These are phyloP conservation scores for Nakazawaea ishiwadae DNA, from an alignment of 805 yeast genomes.

Conservation along the genomic window DNA sequence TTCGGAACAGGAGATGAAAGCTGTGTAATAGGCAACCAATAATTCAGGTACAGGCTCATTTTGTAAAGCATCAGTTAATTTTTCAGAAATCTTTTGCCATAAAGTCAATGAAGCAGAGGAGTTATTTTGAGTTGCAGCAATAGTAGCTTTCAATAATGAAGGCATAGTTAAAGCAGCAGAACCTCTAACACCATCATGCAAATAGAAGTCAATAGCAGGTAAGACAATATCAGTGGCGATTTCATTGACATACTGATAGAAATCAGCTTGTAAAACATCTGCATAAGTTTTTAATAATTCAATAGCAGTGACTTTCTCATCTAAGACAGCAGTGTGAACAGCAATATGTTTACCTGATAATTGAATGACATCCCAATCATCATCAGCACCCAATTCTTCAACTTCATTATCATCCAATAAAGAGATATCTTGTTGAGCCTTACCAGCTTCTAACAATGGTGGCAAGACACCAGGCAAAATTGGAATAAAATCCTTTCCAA, in stretches of 20 bases:
- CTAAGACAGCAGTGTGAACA: conserved; percentile 89
- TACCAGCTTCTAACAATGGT: conserved; percentile 81
- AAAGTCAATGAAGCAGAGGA: conserved; percentile 59
- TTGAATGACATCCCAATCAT: conserved; percentile 94
- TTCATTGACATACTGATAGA: conserved; percentile 78
- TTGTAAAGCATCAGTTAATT: conserved; percentile 61
- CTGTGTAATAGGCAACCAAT: conserved; percentile 69
- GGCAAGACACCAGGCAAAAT: conserved; percentile 82
- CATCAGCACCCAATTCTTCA: conserved; percentile 74
- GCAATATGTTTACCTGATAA: conserved; percentile 91
- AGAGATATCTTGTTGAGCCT: conserved; percentile 84
- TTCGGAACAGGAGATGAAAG: conserved; percentile 62
- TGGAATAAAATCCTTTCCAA: conserved; percentile 84
- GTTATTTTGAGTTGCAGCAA: conserved; percentile 42
- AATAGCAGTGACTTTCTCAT: conserved; percentile 90
- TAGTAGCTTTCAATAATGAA: conserved; percentile 60
- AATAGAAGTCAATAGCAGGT: conserved; percentile 86
- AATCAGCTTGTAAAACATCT: conserved; percentile 72
- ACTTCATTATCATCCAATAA: conserved; percentile 85
- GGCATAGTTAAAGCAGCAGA: conserved; percentile 87
- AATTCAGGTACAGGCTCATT: conserved; percentile 83
- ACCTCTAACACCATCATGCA: conserved; percentile 91
- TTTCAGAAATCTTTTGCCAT: conserved; percentile 68
- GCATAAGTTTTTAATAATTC: conserved; percentile 84
- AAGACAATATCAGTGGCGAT: conserved; percentile 73